phyloP scores from a whole-genome alignment of 192 early-diverging fungal genomes.

The Podila epigama region DNA sequence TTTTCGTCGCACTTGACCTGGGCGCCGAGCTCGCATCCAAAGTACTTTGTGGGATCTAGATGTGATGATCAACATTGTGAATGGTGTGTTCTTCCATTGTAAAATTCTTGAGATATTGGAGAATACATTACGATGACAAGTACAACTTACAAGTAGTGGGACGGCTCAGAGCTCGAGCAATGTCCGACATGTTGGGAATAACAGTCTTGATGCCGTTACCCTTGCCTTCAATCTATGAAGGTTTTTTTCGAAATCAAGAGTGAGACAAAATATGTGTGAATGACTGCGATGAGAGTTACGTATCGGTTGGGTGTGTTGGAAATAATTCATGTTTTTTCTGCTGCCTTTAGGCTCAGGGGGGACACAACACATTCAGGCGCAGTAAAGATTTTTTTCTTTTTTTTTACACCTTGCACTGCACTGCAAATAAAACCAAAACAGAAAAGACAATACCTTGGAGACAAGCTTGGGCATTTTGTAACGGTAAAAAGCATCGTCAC shows the following conservation, averaged over 20 bases:
- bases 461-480: slow-evolving; percentile 98
- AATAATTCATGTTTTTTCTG: too few relatives aligned
- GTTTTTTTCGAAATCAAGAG: not conserved
- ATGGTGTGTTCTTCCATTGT: too few relatives aligned
- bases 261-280: not conserved
- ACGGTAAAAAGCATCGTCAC: slow-evolving; percentile 94
- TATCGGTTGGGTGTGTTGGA: too few relatives aligned
- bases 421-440: not conserved
- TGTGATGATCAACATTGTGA: not conserved
- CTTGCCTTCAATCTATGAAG: slow-evolving; percentile 89
- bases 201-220: slow-evolving; percentile 99
- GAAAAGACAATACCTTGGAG: slow-evolving; percentile 61
- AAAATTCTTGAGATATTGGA: too few relatives aligned
- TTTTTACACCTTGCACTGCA: too few relatives aligned
- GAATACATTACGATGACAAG: not conserved
- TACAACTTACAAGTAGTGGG: slow-evolving; percentile 77
- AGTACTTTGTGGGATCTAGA: slow-evolving; percentile 85
- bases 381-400: too few relatives aligned
- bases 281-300: too few relatives aligned
- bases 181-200: slow-evolving; percentile 95
- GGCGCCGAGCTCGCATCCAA: slow-evolving; percentile 96
- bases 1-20: slow-evolving; percentile 90
- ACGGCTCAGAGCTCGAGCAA: slow-evolving; percentile 87
- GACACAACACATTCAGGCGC: too few relatives aligned
- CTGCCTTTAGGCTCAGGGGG: too few relatives aligned